phyloP scores from a whole-genome alignment of 441 rosid species.

The Gossypium gossypioides region DNA sequence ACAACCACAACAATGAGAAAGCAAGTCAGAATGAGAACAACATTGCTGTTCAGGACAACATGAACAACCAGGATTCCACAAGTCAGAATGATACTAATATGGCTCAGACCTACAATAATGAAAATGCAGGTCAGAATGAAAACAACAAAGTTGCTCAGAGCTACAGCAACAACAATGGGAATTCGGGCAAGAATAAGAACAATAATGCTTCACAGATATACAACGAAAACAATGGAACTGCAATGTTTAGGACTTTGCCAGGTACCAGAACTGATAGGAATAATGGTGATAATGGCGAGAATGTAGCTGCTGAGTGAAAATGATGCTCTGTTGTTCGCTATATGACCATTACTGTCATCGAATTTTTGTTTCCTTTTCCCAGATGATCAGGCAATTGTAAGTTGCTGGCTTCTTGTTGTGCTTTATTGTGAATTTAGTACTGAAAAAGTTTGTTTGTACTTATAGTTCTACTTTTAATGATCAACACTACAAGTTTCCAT shows the following conservation, averaged over 20 bases:
- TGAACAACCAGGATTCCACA: neutral
- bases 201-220: neutral
- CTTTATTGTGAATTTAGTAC: conserved; percentile 12
- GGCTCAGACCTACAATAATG: neutral
- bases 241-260: conserved; percentile 45
- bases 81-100: neutral
- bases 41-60: neutral
- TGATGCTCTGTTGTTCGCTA: neutral
- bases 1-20: neutral
- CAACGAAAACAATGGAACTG: conserved; percentile 11
- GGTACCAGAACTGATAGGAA: conserved; percentile 29
- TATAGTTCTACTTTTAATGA: neutral
- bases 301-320: conserved; percentile 46
- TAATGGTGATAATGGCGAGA: conserved; percentile 26
- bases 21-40: conserved; percentile 1
- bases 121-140: conserved; percentile 5
- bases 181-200: neutral
- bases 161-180: neutral
- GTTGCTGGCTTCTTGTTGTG: conserved; percentile 5
- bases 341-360: conserved; percentile 1
- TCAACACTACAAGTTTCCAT: neutral
- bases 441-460: neutral
- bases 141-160: neutral
- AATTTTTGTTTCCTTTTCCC: neutral
- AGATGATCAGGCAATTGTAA: conserved; percentile 16